Evolutionary conservation across 345 rosid species (phyloP).

Genomic region (Erysimum cheiranthoides): DNA sequence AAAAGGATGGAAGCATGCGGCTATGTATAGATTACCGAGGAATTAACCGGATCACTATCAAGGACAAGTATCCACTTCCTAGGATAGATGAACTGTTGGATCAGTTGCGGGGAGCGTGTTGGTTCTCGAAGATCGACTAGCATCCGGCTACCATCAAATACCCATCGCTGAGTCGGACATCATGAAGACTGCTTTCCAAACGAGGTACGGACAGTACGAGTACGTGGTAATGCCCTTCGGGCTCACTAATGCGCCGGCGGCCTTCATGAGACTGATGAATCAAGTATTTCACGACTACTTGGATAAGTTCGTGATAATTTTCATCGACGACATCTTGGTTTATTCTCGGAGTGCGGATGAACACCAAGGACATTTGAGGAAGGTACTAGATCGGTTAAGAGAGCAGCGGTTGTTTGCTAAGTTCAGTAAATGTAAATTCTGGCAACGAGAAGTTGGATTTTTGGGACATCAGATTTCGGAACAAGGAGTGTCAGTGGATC

Average conservation of each 20-base stretch:
- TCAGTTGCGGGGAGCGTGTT: too few species aligned
- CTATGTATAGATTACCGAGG: too few species aligned
- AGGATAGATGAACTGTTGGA: too few species aligned
- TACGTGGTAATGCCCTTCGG: not conserved
- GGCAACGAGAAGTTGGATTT: not conserved
- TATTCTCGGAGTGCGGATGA: too few species aligned
- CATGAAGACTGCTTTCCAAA: not conserved
- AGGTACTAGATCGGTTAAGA: not conserved
- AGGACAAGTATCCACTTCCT: too few species aligned
- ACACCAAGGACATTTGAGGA: not conserved
- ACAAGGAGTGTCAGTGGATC: not conserved
- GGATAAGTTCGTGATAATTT: not conserved
- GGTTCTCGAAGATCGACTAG: too few species aligned
- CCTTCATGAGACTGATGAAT: not conserved
- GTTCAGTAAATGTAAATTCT: not conserved
- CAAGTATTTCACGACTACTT: not conserved
- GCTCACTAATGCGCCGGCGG: not conserved
- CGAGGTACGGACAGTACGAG: not conserved
- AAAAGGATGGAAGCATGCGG: too few species aligned
- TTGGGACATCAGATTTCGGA: not conserved
- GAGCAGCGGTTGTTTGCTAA: not conserved
- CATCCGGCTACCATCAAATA: too few species aligned
- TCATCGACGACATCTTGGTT: not conserved
- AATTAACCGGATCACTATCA: too few species aligned
- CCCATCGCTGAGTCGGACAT: too few species aligned